phyloP scores from a whole-genome alignment of 164 flowering plant genomes.

The Vitis cinerea region DNA sequence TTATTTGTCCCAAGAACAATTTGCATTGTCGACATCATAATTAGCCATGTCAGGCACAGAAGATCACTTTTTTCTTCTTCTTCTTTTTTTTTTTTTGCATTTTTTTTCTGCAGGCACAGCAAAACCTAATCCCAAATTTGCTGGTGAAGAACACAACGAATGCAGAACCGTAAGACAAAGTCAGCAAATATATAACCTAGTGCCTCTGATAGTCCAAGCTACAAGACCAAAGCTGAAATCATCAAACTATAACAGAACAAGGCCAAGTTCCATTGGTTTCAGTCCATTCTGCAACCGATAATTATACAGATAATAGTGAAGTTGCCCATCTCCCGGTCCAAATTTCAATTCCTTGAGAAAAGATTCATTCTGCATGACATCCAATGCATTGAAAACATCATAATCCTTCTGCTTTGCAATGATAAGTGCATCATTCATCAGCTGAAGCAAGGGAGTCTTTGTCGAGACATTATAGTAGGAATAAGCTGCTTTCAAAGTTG shows the following conservation, averaged over 20 bases:
- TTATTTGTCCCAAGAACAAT: not conserved
- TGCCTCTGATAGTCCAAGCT: not conserved
- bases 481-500: constrained; percentile 28
- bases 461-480: constrained; percentile 25
- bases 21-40: not conserved
- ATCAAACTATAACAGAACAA: constrained; percentile 23
- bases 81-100: no score
- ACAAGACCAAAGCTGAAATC: not conserved
- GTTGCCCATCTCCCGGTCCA: constrained; percentile 34
- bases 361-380: constrained; percentile 28
- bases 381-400: constrained; percentile 33
- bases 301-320: constrained; percentile 34
- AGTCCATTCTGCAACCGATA: constrained; percentile 18
- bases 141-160: not conserved
- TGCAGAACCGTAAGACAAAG: not conserved
- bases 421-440: constrained; percentile 26
- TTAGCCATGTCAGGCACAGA: not conserved
- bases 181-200: not conserved
- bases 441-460: constrained; percentile 25
- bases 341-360: constrained; percentile 32
- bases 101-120: not conserved
- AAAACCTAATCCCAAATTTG: not conserved
- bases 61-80: no score
- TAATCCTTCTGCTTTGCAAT: constrained; percentile 23
- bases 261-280: constrained; percentile 30